These are phyloP conservation scores for Earliella scabrosa DNA, from an alignment of 1,284 basidiomycete genomes.

Conservation along the genomic window DNA sequence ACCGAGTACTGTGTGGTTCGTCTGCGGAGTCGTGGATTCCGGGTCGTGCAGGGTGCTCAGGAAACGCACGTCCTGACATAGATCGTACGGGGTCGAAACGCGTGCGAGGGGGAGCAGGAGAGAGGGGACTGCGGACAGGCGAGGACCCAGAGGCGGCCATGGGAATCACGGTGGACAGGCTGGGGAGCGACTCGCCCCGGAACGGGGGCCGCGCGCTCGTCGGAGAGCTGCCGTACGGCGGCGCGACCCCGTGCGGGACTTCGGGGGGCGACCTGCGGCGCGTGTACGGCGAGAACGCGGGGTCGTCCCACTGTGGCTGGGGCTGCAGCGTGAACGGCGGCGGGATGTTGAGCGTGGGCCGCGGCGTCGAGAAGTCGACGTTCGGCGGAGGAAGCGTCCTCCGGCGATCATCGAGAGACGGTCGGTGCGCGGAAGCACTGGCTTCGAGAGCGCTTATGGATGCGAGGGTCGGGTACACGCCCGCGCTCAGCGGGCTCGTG, in stretches of 20 bases:
- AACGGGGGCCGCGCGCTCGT: constrained; percentile 14
- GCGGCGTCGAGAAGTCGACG: constrained; percentile 46
- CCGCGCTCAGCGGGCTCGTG: constrained; percentile 7
- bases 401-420: constrained; percentile 13
- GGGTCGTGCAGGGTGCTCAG: constrained; percentile 24
- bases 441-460: constrained; percentile 23
- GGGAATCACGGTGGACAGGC: constrained; percentile 19
- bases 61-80: constrained; percentile 18
- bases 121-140: constrained; percentile 17
- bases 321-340: constrained; percentile 72
- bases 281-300: constrained; percentile 36
- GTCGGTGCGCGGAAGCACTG: constrained; percentile 7
- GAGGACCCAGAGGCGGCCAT: constrained; percentile 11
- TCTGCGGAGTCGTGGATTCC: constrained; percentile 23
- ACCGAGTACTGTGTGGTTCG: constrained; percentile 23
- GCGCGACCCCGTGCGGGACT: constrained; percentile 8
- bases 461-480: constrained; percentile 22
- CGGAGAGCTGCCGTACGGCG: constrained; percentile 12
- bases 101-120: constrained; percentile 14
- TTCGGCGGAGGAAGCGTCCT: constrained; percentile 23
- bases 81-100: constrained; percentile 26
- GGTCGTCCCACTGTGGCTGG: constrained; percentile 60
- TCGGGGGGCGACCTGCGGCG: constrained; percentile 26
- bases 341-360: constrained; percentile 50
- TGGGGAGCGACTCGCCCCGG: constrained; percentile 18